Evolutionary conservation across 148 eudicot genomes (phyloP), one percentile per base, ranked within the genome.

Genomic region (Rhododendron mucronatum): DNA sequence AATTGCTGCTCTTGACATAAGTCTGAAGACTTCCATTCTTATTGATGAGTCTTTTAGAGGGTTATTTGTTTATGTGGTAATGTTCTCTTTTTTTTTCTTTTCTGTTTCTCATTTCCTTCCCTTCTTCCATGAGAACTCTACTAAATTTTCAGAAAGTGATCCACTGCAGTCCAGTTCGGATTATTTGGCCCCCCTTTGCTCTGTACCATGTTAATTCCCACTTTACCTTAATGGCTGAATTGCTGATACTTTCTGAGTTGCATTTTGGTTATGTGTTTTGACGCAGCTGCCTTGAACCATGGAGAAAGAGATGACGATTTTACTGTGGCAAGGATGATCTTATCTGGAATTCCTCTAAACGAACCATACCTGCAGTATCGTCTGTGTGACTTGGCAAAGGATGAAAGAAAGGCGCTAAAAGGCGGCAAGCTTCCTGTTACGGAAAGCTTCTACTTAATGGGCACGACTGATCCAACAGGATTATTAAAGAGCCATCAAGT

Each of bases 381-480:
- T 53, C 75, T 97, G 47, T 87, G 90, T 44, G 41, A n/a, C 5
- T 85, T 93, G 82, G 90, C 87, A 4, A 90, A 89, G 26, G 88
- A 80, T 47, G 96, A 93, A 82, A 90, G 86, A 78, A 93, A 88
- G 78, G 91, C 87, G 45, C 96, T 94, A 14, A 90, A 86, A 91
- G 88, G 82, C 28, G 96, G 97, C 73, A 97, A 80, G 84, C 86
- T 97, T 79, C 95, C 95, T 18, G 80, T 94, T 26, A 61, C 55
- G 57, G 96, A 91, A 81, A 93, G 98, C 90, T 95, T 86, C 84
- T 93, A 93, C 86, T 78, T 97, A 61, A 97, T 97, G 93, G 99
- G 99, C 79, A 97, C 99, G n/a, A 90, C 92, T 80, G 99, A 97
- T 86, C 99, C 99, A 8, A 97, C 96, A 0, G 90, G 90, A 44